Percentiles rank a stretch among this genome's conserved stretches.
Conservation (phyloP, 2,329 filamentous ascomycete genomes). For the Monosporascus sp. region DNA sequence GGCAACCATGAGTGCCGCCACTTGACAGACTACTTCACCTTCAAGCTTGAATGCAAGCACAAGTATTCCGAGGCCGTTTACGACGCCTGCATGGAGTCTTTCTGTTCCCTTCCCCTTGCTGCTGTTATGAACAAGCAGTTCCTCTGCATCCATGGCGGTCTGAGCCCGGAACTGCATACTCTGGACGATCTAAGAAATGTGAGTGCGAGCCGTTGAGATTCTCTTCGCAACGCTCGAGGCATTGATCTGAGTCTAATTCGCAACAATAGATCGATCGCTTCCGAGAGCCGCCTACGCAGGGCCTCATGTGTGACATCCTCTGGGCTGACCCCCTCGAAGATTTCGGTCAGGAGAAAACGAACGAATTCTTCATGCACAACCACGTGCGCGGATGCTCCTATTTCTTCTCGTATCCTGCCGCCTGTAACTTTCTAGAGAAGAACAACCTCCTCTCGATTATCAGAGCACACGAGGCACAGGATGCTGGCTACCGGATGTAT, state of each 20-base stretch:
- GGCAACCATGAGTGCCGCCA: conserved; percentile 99
- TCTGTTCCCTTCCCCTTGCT: conserved; percentile 87
- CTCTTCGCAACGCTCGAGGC: neutral
- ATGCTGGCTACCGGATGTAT: conserved; percentile 98
- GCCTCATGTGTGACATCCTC: conserved; percentile 97
- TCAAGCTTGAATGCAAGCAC: conserved; percentile 99
- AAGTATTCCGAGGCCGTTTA: conserved; percentile 97
- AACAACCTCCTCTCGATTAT: conserved; percentile 98
- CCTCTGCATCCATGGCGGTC: conserved; percentile 92
- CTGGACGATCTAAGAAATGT: conserved; percentile 89
- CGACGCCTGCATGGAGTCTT: conserved; percentile 97
- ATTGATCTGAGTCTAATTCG: conserved; percentile 9
- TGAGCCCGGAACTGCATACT: conserved; percentile 93
- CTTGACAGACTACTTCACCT: conserved; percentile 99
- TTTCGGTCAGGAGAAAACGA: conserved; percentile 97
- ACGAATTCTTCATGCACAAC: conserved; percentile 96
- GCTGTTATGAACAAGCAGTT: conserved; percentile 99
- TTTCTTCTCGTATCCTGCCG: conserved; percentile 97
- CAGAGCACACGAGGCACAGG: conserved; percentile 95
- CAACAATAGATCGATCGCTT: conserved; percentile 80
- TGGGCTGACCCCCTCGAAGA: conserved; percentile 98
- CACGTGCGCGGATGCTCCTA: conserved; percentile 98
- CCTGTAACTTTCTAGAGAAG: conserved; percentile 96
- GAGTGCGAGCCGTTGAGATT: conserved; percentile 29
- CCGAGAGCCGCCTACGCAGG: conserved; percentile 93